Base-by-base conservation (phyloP, 2,329 filamentous ascomycete species). In the Exophiala calicioides region DNA sequence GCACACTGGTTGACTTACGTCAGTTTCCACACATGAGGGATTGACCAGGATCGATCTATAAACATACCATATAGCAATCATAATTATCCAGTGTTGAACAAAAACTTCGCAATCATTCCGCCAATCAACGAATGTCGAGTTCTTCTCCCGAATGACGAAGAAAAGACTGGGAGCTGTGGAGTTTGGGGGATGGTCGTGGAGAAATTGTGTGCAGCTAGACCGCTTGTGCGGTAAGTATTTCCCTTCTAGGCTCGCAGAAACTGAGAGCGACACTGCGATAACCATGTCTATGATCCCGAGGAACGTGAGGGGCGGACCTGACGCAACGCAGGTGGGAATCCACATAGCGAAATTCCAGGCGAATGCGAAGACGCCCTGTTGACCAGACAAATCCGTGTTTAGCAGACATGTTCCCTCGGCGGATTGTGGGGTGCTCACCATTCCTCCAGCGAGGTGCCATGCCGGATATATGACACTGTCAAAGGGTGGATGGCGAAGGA, bases 341-440 rank as follows among this genome's bases (percentile, higher is more conserved):
- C 34, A 37, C 10, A 37, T 37, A 18, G 34, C 34, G 7, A 37
- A 37, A 13, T 37, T 37, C 34, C 34, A 37, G 12, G 34, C 10
- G 8, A 37, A 37, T 8, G 12, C 34, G 19, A 37, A 37, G 18
- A 37, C 18, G 4, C 34, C 34, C 34, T 37, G 34, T 18, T 8
- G 15, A 8, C 6, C 7, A 33, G 24, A 27, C 7, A 7, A 27
- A 27, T 7, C 7, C 15, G 10, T 8, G 31, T 33, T 13, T 13
- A 33, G 7, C 24, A 27, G 7, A 7, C 24, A 7, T 12, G 24
- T 7, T 12, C 7, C 12, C 12, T 12, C 7, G 6, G 10, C 8
- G 15, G 10, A 33, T 33, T 13, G 10, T 6, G 6, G 15, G 16
- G 13, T 13, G 21, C 34, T 20, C 19, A 37, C 34, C 34, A 37